Base-by-base conservation (phyloP, 2,329 filamentous ascomycete genomes). In the Blastomyces silverae region DNA sequence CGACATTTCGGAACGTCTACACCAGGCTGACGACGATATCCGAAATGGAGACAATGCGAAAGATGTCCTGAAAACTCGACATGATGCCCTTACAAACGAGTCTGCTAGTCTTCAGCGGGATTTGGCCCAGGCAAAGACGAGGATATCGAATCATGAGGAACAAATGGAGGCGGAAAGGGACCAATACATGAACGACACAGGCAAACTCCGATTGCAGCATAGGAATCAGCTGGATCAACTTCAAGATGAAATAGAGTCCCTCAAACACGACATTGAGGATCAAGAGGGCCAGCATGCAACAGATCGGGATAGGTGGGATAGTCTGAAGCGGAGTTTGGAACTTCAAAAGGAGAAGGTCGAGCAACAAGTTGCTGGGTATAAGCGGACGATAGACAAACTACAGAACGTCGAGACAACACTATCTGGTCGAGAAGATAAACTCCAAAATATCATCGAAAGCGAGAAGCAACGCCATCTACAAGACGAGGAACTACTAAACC, bases 261-360 rank as follows among this genome's bases (percentile, higher is more conserved):
- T 89, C 4, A 85, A 87, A 65, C 83, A 85, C 25, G 84, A 88
- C 67, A 81, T 89, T 42, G 84, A 86, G 68, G 86, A 89, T 69
- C 89, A 87, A 68, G 86, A 90, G 70, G 87, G 87, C 59, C 80
- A 88, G 48, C 87, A 88, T 76, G 86, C 87, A 65, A 85, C 88
- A 65, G 87, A 90, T 70, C 85, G 84, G 73, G 88, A 91, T 67
- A 86, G 87, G 70, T 91, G 89, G 88, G 86, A 89, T 63, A 84
- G 83, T 8, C 85, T 88, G 71, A 87, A 82, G 70, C 84, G 85
- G 44, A 83, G 82, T 52, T 77, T 92, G 0, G 84, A 89, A 70
- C 81, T 86, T 1, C 86, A 90, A 70, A 85, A 85, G 63, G 82
- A 86, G 60, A 83, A 84, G 64, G 86, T 87, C 0, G 87, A 90